phyloP scores from a whole-genome alignment of 768 basidiomycete genomes.

The Tylopilus plumbeoviolaceoides region DNA sequence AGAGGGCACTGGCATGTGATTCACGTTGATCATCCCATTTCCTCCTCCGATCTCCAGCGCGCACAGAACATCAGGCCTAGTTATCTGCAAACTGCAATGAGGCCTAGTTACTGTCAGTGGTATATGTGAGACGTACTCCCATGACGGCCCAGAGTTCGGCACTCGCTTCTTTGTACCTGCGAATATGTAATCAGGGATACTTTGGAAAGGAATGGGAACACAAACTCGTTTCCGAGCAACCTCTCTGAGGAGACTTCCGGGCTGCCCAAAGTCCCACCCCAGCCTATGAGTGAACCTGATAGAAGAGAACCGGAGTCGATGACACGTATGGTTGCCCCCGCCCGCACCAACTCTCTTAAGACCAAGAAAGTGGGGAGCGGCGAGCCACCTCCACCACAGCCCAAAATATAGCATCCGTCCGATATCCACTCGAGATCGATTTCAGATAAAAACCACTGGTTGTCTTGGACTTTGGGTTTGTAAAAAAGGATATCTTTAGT shows the following conservation, averaged over 20 bases:
- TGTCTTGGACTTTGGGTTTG: constrained; percentile 34
- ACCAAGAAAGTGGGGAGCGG: constrained; percentile 50
- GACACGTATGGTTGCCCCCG: constrained; percentile 39
- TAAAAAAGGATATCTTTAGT: constrained; percentile 33
- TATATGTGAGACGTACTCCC: constrained; percentile 15
- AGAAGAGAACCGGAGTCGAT: constrained; percentile 41
- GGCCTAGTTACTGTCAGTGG: neutral
- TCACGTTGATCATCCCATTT: constrained; percentile 42
- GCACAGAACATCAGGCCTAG: constrained; percentile 34
- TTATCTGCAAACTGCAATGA: constrained; percentile 18
- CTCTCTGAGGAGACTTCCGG: constrained; percentile 37
- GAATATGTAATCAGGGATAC: neutral
- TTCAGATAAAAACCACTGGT: constrained; percentile 45
- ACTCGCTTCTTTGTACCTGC: constrained; percentile 34
- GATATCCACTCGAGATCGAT: constrained; percentile 55
- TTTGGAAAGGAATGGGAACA: neutral
- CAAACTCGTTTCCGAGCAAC: constrained; percentile 35
- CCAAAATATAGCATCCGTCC: constrained; percentile 59
- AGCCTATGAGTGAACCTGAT: constrained; percentile 39
- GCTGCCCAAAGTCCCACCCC: constrained; percentile 43
- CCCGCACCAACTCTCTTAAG: constrained; percentile 48
- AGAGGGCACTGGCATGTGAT: constrained; percentile 4
- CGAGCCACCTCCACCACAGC: constrained; percentile 61
- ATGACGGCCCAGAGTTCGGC: constrained; percentile 26
- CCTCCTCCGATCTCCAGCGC: constrained; percentile 41